A percentile compares a stretch with the other conserved stretches of the same genome.
These are phyloP conservation scores for Fusarium sp. DNA, from an alignment of 2,329 filamentous ascomycete genomes.

Conservation along the genomic window DNA sequence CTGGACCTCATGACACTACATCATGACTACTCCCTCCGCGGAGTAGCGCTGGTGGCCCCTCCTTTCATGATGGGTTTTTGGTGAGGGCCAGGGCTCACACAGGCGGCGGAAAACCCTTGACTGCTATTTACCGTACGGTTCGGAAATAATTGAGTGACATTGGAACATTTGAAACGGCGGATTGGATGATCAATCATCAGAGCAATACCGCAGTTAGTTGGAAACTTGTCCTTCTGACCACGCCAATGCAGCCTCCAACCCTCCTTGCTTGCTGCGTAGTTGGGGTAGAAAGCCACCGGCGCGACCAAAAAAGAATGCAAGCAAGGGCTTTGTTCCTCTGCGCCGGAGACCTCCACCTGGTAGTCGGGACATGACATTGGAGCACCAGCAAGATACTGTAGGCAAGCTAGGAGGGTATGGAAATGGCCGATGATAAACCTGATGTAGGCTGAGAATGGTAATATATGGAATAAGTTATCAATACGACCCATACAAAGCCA, in stretches of 20 bases:
- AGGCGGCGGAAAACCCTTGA: constrained; percentile 25
- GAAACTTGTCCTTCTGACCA: constrained; percentile 40
- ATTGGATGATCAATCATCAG: constrained; percentile 26
- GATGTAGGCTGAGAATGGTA: constrained; percentile 19
- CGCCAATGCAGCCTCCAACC: constrained; percentile 23
- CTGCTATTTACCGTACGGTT: neutral
- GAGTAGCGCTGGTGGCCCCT: constrained; percentile 35
- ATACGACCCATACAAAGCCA: constrained; percentile 21
- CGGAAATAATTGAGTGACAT: constrained; percentile 31
- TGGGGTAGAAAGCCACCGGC: constrained; percentile 11
- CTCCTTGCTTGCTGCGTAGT: constrained; percentile 21
- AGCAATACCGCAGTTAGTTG: constrained; percentile 10
- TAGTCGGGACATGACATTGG: constrained; percentile 5
- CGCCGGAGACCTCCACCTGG: neutral
- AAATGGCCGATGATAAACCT: constrained; percentile 29
- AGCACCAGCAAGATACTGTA: constrained; percentile 6
- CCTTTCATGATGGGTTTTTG: constrained; percentile 36
- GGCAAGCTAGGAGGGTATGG: constrained; percentile 4
- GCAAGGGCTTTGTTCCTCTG: constrained; percentile 19
- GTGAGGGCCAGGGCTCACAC: constrained; percentile 36
- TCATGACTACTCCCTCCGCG: constrained; percentile 38
- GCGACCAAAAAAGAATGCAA: neutral
- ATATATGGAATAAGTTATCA: constrained; percentile 35
- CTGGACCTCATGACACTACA: constrained; percentile 37
- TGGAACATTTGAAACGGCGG: constrained; percentile 25